These are phyloP conservation scores for Madurella mycetomatis DNA, from an alignment of 2,329 filamentous ascomycete species.

Conservation along the genomic window DNA sequence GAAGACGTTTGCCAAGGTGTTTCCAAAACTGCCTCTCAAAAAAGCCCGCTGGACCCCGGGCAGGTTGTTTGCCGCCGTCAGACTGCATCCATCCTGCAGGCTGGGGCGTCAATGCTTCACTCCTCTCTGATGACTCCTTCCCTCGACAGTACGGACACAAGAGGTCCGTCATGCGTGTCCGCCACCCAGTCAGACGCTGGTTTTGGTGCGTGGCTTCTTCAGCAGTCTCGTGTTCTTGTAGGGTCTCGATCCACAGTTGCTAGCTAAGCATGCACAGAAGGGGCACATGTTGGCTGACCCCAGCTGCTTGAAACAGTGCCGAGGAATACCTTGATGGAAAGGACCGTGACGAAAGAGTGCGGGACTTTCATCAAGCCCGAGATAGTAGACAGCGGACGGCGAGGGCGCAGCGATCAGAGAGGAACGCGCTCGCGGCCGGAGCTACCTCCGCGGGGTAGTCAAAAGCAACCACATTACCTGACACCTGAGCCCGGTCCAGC, in stretches of 20 bases:
- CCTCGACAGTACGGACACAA: neutral
- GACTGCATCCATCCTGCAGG: constrained; percentile 5
- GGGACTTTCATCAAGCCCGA: too few relatives aligned
- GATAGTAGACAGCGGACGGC: too few relatives aligned
- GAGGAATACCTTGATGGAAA: too few relatives aligned
- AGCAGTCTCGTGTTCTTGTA: neutral
- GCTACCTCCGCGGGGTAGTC: neutral
- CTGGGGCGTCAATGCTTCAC: constrained; percentile 1
- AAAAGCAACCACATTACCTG: too few relatives aligned
- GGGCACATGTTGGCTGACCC: neutral
- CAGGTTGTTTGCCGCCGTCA: constrained; percentile 6
- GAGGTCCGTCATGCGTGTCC: neutral
- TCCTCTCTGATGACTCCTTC: neutral
- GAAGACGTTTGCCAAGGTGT: neutral
- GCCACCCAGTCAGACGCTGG: neutral
- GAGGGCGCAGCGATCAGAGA: too few relatives aligned
- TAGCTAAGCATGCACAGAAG: neutral
- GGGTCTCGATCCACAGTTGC: neutral
- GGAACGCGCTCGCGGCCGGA: neutral
- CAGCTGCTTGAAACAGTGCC: neutral
- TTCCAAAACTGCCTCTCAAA: neutral
- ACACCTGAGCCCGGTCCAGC: neutral
- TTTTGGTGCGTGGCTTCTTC: neutral
- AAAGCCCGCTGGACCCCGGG: neutral
- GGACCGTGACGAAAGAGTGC: too few relatives aligned